Base-by-base conservation (phyloP, 805 yeast genomes). In the Nakazawaea sp. region DNA sequence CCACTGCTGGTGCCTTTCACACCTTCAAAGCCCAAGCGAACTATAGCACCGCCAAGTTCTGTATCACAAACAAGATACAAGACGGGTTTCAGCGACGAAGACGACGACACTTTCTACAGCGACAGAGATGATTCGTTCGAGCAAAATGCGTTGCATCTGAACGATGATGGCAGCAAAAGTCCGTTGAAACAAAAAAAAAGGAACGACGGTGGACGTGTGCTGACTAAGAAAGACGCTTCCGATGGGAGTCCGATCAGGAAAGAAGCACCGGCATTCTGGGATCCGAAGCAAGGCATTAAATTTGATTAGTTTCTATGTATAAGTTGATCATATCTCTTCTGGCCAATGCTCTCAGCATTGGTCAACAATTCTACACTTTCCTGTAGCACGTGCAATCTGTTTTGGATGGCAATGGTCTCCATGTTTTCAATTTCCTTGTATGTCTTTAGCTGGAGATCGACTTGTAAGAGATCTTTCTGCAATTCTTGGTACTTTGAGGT, bases 401-500 rank as follows among this genome's bases (percentile, higher is more conserved):
- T 23, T 8, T 27, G 35, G 6, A 47, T 45, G 8, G 45, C 47
- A 3, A 21, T 6, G 7, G 19, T 13, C 21, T 47, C 51, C 18
- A 43, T 30, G 10, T 18, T 33, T 3, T 24, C 25, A 15, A 45
- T 41, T n/a, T 41, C 40, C 9, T 32, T 15, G 39, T 40, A 54
- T 2, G 44, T 43, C 4, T 35, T 33, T 16, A 30, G 32, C 24
- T 45, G 41, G 9, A 41, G 32, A 29, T 32, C 34, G 2, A 40
- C 40, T 2, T 30, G 35, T 15, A 33, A 13, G 7, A 45, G 20
- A 3, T 45, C 45, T n/a, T 35, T 24, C 18, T 32, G 41, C 12
- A 48, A 44, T n/a, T 47, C 51, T 1, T 33, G 21, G 12, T 40
- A 36, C 19, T 53, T 48, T 12, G 35, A 30, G 8, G 42, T 10